Percentiles rank a stretch among this genome's conserved stretches.
These are phyloP conservation scores for Crithidia acanthocephali DNA, from an alignment of 208 protist species.

Conservation along the genomic window DNA sequence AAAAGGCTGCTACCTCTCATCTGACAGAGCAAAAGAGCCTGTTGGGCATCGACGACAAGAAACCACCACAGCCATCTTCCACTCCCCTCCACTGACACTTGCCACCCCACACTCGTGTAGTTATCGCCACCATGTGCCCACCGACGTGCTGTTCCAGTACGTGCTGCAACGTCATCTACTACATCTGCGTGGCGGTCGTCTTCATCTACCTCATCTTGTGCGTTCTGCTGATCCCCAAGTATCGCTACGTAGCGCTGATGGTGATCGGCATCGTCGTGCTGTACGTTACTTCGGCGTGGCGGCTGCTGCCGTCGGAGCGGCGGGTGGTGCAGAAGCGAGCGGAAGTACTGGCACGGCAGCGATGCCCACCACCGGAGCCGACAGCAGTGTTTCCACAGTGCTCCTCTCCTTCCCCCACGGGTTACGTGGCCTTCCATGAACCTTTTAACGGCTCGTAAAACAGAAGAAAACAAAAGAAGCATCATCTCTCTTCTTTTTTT, in stretches of 20 bases:
- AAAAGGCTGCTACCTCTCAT: no score
- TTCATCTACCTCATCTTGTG: conserved; percentile 31
- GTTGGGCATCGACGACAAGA: no score
- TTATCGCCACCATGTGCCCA: neutral
- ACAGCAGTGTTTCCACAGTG: neutral
- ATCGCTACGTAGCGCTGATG: conserved; percentile 30
- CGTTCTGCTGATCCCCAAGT: conserved; percentile 22
- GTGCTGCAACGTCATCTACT: conserved; percentile 28
- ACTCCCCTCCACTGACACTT: no score
- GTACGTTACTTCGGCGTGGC: conserved; percentile 30
- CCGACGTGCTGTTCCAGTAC: conserved; percentile 6
- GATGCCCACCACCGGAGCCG: neutral
- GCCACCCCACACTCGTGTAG: neutral
- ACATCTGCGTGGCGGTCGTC: conserved; percentile 13
- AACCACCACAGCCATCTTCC: no score
- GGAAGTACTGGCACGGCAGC: conserved; percentile 24
- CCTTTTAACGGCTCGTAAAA: neutral
- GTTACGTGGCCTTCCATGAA: neutral
- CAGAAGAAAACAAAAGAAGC: neutral
- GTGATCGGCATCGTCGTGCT: conserved; percentile 12
- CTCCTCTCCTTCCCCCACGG: neutral
- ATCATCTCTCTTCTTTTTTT: neutral
- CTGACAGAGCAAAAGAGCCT: no score
- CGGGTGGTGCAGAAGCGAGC: conserved; percentile 12
- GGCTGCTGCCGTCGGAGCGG: conserved; percentile 32